Percentiles rank a stretch among this genome's conserved stretches.
phyloP scores from a whole-genome alignment of 768 basidiomycete genomes.

The Tubosaeta sp. region DNA sequence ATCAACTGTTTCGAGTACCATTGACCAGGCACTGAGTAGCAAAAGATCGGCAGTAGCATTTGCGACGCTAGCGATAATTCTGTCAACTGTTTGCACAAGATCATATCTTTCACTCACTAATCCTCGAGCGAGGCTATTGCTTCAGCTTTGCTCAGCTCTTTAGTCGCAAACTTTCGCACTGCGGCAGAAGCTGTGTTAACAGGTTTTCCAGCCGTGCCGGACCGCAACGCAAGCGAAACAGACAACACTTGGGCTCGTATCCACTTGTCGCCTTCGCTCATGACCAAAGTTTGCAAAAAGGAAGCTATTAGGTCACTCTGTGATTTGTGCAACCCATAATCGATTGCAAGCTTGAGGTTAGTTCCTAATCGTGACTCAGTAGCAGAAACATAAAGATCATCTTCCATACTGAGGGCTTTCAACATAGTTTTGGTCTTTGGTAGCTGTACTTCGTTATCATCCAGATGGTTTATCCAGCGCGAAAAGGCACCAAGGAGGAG shows the following conservation, averaged over 20 bases:
- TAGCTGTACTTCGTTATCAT: conserved; percentile 71
- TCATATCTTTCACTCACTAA: conserved; percentile 57
- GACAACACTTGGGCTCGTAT: conserved; percentile 67
- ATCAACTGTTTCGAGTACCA: conserved; percentile 52
- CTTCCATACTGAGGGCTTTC: conserved; percentile 68
- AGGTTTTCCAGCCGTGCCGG: conserved; percentile 65
- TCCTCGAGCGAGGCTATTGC: conserved; percentile 83
- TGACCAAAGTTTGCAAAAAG: conserved; percentile 90
- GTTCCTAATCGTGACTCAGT: conserved; percentile 64
- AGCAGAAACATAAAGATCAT: conserved; percentile 71
- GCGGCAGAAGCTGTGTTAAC: conserved; percentile 69
- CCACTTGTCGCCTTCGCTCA: conserved; percentile 95
- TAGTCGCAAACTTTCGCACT: conserved; percentile 85
- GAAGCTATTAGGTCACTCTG: conserved; percentile 86
- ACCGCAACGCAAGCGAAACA: conserved; percentile 64
- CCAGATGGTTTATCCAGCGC: conserved; percentile 84
- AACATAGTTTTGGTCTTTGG: conserved; percentile 65
- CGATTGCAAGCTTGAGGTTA: conserved; percentile 90
- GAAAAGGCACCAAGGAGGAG: conserved; percentile 87
- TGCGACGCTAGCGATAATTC: conserved; percentile 53
- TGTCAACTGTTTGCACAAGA: background rate
- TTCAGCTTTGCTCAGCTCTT: conserved; percentile 73
- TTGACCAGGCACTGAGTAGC: conserved; percentile 77
- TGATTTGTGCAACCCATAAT: conserved; percentile 75
- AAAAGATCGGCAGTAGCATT: conserved; percentile 87